Evolutionary conservation across 495 filamentous ascomycete genomes (phyloP), one percentile per base, ranked within the genome.

Genomic region (Xylaria grammica): DNA sequence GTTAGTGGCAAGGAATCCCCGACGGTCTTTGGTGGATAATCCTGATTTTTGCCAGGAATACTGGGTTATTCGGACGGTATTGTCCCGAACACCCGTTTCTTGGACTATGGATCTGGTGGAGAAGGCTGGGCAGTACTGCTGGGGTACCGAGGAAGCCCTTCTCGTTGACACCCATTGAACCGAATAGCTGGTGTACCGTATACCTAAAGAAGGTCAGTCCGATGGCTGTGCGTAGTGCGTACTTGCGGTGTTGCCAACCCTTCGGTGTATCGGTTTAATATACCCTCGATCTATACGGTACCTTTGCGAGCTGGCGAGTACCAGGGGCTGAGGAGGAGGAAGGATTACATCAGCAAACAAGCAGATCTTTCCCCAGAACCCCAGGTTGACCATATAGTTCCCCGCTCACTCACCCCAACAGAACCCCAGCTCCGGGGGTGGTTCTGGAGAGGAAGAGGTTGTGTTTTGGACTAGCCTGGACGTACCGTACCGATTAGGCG

Each of bases 1-100:
- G 34, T 61, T 53, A 24, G 34, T 30, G 19, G 17, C 49, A 19
- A 50, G 29, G 20, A 45, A 60, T 52, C 13, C 15, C 24, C 17
- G 32, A 29, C 13, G 1, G 24, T 65, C 48, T 51, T 65, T 65
- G 63, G 65, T 57, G 65, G 65, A 67, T 54, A 67, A 67, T 49
- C 50, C n/a, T 59, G 29, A n/a, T 19, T 13, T 26, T 45, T 3
- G 19, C 34, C 56, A 34, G 29, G 49, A 11, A 54, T 29, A 10
- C 4, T 36, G 9, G 59, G 8, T 40, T 17, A 17, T 49, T 66
- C 65, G 65, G 65, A n/a, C 38, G 44, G n/a, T 29, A 49, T 58
- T 55, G 32, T 40, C 51, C 65, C 65, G 65, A 67, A 5, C 17
- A 1, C 34, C 27, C 1, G 5, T 42, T 42, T 22, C 24, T 20